phyloP scores from a whole-genome alignment of 179 eudicot species.

The Vitellaria paradoxa region DNA sequence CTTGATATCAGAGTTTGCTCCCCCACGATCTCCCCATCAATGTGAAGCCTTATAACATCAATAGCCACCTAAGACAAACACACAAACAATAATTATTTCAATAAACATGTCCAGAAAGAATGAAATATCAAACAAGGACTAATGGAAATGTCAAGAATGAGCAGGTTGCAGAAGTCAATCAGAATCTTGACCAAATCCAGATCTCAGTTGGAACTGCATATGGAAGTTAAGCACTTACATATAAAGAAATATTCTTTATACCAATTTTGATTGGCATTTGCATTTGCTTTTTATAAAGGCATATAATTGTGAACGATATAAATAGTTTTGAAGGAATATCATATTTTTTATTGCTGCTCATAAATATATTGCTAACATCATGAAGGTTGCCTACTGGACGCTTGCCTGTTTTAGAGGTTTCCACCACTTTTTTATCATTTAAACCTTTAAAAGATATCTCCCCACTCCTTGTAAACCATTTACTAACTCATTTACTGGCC shows the following conservation, averaged over 20 bases:
- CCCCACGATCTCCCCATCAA: constrained; percentile 61
- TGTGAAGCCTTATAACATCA: constrained; percentile 48
- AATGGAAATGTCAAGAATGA: background rate
- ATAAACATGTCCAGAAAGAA: background rate
- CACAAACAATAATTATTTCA: background rate
- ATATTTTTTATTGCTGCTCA: background rate
- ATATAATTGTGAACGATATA: background rate
- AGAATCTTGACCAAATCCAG: constrained; percentile 11
- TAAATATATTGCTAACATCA: background rate
- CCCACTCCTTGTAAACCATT: background rate
- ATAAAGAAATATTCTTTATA: background rate
- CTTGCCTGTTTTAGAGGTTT: background rate
- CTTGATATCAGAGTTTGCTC: constrained; percentile 37
- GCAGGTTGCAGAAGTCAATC: constrained; percentile 1
- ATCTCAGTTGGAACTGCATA: background rate
- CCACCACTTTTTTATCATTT: background rate
- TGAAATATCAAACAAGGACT: background rate
- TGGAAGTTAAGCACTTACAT: background rate
- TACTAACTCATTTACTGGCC: background rate
- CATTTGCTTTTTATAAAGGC: background rate
- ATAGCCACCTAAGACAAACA: constrained; percentile 41
- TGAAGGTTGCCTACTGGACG: background rate
- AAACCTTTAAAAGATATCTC: background rate
- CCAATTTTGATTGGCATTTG: background rate
- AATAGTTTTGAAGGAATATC: background rate